Evolutionary conservation across 345 rosid species (phyloP).

Genomic region (Rhodamnia rubescens): DNA sequence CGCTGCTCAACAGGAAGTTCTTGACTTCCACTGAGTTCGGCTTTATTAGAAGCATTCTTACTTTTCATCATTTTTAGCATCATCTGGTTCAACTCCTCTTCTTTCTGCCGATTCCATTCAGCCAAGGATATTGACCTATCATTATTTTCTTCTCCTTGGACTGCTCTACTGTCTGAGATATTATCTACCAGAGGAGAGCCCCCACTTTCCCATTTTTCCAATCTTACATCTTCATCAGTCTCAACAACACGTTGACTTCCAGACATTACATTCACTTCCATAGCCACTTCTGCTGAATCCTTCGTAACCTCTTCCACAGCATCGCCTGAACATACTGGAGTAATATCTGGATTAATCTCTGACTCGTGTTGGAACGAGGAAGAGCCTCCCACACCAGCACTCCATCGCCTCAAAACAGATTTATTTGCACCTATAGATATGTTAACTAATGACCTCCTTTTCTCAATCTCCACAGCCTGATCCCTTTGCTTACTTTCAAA

Average conservation of each 20-base stretch:
- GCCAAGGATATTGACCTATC: conserved; percentile 18
- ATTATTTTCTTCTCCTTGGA: conserved; percentile 15
- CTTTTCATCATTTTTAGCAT: conserved; percentile 33
- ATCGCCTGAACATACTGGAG: conserved; percentile 8
- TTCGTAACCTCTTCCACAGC: conserved; percentile 7
- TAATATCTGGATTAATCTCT: conserved; percentile 13
- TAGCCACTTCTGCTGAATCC: conserved; percentile 9
- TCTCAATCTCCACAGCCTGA: conserved; percentile 24
- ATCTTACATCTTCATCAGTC: conserved; percentile 11
- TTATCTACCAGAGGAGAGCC: conserved; percentile 6
- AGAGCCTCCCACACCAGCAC: conserved; percentile 33
- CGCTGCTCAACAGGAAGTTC: conserved; percentile 26
- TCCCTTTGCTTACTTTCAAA: conserved; percentile 52
- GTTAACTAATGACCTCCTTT: conserved; percentile 18
- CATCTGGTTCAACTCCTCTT: conserved; percentile 44
- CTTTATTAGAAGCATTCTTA: conserved; percentile 10
- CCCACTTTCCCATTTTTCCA: conserved; percentile 12
- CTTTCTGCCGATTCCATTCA: conserved; percentile 48
- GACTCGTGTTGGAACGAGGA: conserved; percentile 16
- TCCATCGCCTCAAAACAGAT: conserved; percentile 60
- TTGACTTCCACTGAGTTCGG: conserved; percentile 11
- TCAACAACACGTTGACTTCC: conserved; percentile 8
- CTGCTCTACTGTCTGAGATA: conserved; percentile 8
- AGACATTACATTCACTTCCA: conserved; percentile 13
- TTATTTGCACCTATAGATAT: conserved; percentile 23